Base-by-base conservation (phyloP, 2,329 filamentous ascomycete genomes). In the Trichophyton schoenleinii region DNA sequence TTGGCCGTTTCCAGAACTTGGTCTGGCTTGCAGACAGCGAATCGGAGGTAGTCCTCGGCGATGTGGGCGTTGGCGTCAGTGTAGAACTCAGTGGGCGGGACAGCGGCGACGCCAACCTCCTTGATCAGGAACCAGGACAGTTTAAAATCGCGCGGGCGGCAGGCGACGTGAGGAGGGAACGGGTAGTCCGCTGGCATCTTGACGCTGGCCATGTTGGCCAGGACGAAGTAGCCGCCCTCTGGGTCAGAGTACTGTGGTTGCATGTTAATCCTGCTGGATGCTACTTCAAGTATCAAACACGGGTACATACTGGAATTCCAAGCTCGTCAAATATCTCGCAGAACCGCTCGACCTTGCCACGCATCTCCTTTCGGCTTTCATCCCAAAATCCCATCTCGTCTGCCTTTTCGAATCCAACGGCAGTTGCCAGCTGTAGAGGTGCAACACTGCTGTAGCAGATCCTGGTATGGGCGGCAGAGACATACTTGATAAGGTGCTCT, bases 81-180 rank as follows among this genome's bases (percentile, higher is more conserved):
- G 73, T 96, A 97, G 74, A 99, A 99, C 74, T 99, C 94, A 0
- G 91, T 96, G 0, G 94, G 94, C 18, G 94, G 94, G 64, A 99
- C 96, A 7, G 92, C 91, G 2, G 94, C 94, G 31, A 99, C 90
- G 8, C 94, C 94, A 20, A 99, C 80, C 78, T 99, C 92, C 73
- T 91, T 91, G 75, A 99, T 99, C 68, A 96, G 77, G 77, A 97
- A 97, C 92, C 92, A 99, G 41, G 86, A 84, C 55, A 99, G 82
- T 79, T 95, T 89, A 77, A 97, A 99, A 73, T 99, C 94, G 34
- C 94, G 81, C 25, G 94, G 90, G 1, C 94, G 83, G 69, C 81
- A 85, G 13, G 88, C 89, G 41, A 99, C 92, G 71, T 96, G 90
- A 0, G 86, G 80, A 31, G 94, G 94, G 79, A 97, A 97, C 0